Evolutionary conservation across 1,139 yeast genomes (phyloP).

Genomic region (Yamadazyma kanchanaburiensis): DNA sequence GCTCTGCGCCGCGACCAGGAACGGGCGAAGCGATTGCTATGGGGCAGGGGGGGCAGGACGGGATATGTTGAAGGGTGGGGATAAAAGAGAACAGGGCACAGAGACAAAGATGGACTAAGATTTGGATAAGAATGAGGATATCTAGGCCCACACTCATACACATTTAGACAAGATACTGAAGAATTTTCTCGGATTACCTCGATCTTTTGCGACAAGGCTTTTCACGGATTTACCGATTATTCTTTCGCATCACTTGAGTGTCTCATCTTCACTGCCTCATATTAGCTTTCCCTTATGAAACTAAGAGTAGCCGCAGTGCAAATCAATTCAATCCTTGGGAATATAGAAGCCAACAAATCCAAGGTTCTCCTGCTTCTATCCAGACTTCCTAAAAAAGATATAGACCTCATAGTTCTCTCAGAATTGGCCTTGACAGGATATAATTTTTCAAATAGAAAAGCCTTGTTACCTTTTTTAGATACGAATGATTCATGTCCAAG

Average conservation of each 20-base stretch:
- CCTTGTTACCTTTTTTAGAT: constrained; percentile 64
- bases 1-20: constrained; percentile 1
- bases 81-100: too few species aligned
- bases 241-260: too few species aligned
- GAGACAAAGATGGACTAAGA: too few species aligned
- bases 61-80: too few species aligned
- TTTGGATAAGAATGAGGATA: too few species aligned
- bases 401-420: constrained; percentile 72
- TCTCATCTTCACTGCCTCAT: too few species aligned
- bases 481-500: constrained; percentile 23
- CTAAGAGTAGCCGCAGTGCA: constrained; percentile 64
- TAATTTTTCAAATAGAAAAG: constrained; percentile 50
- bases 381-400: constrained; percentile 13
- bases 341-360: constrained; percentile 50
- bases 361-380: constrained; percentile 44
- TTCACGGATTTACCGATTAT: too few species aligned
- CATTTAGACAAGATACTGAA: too few species aligned
- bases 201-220: too few species aligned
- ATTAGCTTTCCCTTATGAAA: too few species aligned
- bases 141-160: too few species aligned
- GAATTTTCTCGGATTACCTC: too few species aligned
- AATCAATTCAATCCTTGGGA: constrained; percentile 63
- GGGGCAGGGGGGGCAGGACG: neutral
- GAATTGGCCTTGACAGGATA: constrained; percentile 88
- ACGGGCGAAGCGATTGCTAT: neutral